phyloP scores from a whole-genome alignment of 2,329 filamentous ascomycete species.

The Beauveria pseudobassiana region DNA sequence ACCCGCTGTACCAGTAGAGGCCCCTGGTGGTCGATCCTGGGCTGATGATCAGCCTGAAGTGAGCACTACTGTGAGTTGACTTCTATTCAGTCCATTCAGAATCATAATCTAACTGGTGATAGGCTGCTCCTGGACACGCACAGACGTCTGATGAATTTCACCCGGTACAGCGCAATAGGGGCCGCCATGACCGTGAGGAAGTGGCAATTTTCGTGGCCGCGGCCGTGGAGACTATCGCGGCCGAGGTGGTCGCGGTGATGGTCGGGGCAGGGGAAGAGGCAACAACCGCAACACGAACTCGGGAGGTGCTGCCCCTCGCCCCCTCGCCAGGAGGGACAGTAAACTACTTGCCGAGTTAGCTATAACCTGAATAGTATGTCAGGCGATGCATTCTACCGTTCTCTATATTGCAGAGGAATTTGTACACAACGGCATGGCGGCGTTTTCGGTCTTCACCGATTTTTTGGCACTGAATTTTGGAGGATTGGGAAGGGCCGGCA shows the following conservation, averaged over 20 bases:
- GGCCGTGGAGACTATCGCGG: constrained; percentile 44
- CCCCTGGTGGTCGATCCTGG: constrained; percentile 56
- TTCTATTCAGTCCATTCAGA: not conserved
- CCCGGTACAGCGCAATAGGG: constrained; percentile 57
- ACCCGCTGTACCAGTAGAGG: constrained; percentile 46
- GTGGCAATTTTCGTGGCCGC: constrained; percentile 31
- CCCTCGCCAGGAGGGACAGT: constrained; percentile 34
- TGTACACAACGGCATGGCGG: constrained; percentile 35
- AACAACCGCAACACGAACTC: constrained; percentile 26
- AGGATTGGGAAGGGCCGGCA: not conserved
- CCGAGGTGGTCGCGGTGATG: constrained; percentile 43
- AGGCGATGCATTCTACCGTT: constrained; percentile 24
- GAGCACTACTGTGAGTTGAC: constrained; percentile 33
- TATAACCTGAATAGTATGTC: constrained; percentile 20
- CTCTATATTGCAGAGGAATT: constrained; percentile 23
- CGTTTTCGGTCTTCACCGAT: constrained; percentile 21
- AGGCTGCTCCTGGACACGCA: constrained; percentile 27
- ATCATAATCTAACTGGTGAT: constrained; percentile 11
- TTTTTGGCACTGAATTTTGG: constrained; percentile 9
- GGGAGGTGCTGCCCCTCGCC: constrained; percentile 24
- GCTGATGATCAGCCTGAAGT: constrained; percentile 68
- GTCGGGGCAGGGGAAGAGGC: constrained; percentile 36
- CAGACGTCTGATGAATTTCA: constrained; percentile 60
- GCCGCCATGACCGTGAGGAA: constrained; percentile 45
- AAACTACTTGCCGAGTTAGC: constrained; percentile 16